Conservation (phyloP, 179 eudicot species). For the Monotropa hypopitys region DNA sequence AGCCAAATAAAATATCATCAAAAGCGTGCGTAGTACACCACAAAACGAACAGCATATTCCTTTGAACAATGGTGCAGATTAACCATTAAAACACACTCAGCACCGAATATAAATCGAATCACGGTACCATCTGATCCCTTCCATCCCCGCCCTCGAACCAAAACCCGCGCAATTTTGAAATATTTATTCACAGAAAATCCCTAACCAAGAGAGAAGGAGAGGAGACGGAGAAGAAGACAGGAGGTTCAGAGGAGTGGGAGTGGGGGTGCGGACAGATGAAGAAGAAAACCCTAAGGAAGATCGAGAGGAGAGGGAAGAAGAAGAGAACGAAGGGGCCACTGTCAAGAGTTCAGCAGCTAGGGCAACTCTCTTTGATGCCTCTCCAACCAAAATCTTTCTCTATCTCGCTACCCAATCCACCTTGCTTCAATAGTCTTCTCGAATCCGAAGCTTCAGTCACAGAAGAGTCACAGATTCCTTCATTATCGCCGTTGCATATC, state of each 20-base stretch:
- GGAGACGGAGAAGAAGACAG: not conserved
- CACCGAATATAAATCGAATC: too few species aligned
- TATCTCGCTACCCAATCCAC: not conserved
- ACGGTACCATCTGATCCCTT: not conserved
- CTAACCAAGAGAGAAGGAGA: too few species aligned
- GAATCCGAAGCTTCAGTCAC: slow-evolving; percentile 23
- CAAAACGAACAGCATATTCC: not conserved
- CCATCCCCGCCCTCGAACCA: not conserved
- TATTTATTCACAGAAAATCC: not conserved
- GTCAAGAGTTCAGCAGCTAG: slow-evolving; percentile 25
- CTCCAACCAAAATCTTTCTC: slow-evolving; percentile 9
- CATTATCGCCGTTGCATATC: slow-evolving; percentile 15
- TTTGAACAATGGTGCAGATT: not conserved
- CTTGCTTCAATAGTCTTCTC: slow-evolving; percentile 17
- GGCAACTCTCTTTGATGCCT: slow-evolving; percentile 22
- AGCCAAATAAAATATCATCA: too few species aligned
- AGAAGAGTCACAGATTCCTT: not conserved
- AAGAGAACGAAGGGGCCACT: slow-evolving; percentile 20
- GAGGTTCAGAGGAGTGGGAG: not conserved
- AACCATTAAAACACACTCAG: not conserved
- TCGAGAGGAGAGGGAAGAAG: slow-evolving; percentile 4
- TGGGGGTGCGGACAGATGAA: slow-evolving; percentile 1
- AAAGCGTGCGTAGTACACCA: not conserved
- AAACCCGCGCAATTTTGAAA: not conserved
- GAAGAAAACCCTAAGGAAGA: slow-evolving; percentile 6